Percentiles rank a stretch among this genome's conserved stretches.
Evolutionary conservation across 108 stramenopile species (phyloP).

Genomic region (Schizochytrium sp.): DNA sequence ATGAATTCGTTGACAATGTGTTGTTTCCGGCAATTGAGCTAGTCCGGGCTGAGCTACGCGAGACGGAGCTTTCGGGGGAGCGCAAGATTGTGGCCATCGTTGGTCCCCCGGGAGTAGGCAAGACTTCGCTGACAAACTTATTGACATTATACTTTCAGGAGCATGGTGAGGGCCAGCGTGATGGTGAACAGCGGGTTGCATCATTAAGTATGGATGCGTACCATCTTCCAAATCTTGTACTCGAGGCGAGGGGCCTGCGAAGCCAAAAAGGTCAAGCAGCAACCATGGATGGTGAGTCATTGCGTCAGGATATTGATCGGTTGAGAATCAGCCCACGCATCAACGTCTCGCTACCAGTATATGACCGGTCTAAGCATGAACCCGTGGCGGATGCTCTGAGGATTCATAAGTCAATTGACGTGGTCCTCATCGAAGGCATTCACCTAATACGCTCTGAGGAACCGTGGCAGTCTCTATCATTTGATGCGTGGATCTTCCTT

Average conservation of each 20-base stretch:
- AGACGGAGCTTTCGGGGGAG: neutral
- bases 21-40: neutral
- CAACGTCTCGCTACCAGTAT: neutral
- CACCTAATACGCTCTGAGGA: neutral
- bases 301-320: neutral
- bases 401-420: too few species aligned
- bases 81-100: neutral
- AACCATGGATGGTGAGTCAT: neutral
- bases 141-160: neutral
- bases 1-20: neutral
- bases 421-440: conserved; percentile 46
- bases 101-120: neutral
- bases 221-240: conserved; percentile 31
- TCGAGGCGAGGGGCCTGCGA: neutral
- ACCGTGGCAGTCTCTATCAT: neutral
- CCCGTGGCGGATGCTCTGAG: neutral
- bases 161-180: neutral
- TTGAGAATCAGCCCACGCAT: neutral
- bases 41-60: neutral
- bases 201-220: conserved; percentile 43
- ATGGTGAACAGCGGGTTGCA: neutral
- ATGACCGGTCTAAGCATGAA: conserved; percentile 44
- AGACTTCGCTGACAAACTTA: neutral
- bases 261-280: neutral
- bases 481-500: conserved; percentile 28